phyloP scores from a whole-genome alignment of 768 basidiomycete genomes.

The Candolleomyces efflorescens region DNA sequence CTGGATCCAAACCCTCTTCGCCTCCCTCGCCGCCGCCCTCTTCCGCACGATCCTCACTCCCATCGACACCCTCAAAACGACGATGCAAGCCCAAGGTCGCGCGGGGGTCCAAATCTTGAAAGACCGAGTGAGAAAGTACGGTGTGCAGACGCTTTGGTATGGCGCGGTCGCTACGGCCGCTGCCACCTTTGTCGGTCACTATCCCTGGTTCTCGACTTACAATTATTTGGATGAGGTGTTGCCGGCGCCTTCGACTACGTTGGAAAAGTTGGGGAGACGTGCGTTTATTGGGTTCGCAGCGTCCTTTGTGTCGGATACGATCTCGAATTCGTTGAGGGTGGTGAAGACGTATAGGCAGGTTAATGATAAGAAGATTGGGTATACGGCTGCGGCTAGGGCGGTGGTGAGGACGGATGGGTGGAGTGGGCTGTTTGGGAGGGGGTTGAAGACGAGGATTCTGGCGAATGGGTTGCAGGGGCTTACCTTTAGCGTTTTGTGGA shows the following conservation, averaged over 20 bases:
- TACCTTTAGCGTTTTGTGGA: constrained; percentile 92
- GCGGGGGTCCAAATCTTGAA: constrained; percentile 62
- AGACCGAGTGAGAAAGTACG: constrained; percentile 68
- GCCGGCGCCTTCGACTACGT: constrained; percentile 47
- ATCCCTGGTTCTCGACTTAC: constrained; percentile 89
- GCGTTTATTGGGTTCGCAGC: constrained; percentile 91
- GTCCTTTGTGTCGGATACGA: constrained; percentile 78
- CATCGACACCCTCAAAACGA: constrained; percentile 93
- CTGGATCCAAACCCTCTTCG: constrained; percentile 74
- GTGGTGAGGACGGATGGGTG: constrained; percentile 76
- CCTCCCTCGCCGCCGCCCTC: constrained; percentile 70
- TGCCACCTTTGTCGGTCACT: constrained; percentile 92
- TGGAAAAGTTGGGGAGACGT: constrained; percentile 66
- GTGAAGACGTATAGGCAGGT: constrained; percentile 97
- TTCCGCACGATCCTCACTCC: constrained; percentile 94
- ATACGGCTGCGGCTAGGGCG: constrained; percentile 69
- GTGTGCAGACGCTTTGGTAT: constrained; percentile 80
- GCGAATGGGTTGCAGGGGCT: constrained; percentile 91
- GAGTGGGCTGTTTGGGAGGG: constrained; percentile 81
- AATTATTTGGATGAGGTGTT: constrained; percentile 69
- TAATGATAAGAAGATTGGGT: constrained; percentile 75
- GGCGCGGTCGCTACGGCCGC: constrained; percentile 90
- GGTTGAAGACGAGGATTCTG: constrained; percentile 83
- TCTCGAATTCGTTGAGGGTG: constrained; percentile 87
- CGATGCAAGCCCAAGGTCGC: constrained; percentile 86